Percentiles rank a stretch among this genome's conserved stretches.
Conservation (phyloP, 805 yeast species). For the Pichia kluyveri region DNA sequence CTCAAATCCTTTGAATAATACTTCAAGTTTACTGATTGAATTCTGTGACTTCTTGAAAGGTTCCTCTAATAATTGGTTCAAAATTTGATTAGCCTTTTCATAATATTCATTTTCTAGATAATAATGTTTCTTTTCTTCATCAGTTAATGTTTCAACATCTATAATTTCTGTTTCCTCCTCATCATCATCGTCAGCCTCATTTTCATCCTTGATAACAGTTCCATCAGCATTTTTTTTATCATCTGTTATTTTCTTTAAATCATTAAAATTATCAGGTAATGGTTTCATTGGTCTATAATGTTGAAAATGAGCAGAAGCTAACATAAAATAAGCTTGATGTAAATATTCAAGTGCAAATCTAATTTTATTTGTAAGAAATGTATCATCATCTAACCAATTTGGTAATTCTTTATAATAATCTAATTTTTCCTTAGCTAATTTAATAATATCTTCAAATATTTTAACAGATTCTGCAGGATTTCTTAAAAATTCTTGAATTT, state of each 20-base stretch:
- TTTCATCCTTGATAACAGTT: slow-evolving; percentile 14
- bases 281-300: slow-evolving; percentile 30
- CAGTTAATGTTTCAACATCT: slow-evolving; percentile 16
- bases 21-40: slow-evolving; percentile 17
- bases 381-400: slow-evolving; percentile 6
- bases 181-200: slow-evolving; percentile 19
- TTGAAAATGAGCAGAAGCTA: slow-evolving; percentile 68
- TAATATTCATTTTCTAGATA: slow-evolving; percentile 45
- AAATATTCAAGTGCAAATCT: slow-evolving; percentile 49
- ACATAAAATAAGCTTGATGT: slow-evolving; percentile 71
- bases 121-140: slow-evolving; percentile 26
- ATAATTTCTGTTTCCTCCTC: slow-evolving; percentile 12
- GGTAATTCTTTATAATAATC: slow-evolving; percentile 5
- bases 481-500: slow-evolving; percentile 50
- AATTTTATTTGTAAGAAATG: slow-evolving; percentile 19
- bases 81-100: slow-evolving; percentile 49
- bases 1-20: slow-evolving; percentile 9
- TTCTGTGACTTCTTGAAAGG: slow-evolving; percentile 29
- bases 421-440: slow-evolving; percentile 21
- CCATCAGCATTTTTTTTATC: slow-evolving; percentile 1
- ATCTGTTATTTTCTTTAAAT: slow-evolving; percentile 11
- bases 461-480: slow-evolving; percentile 42
- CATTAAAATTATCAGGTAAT: slow-evolving; percentile 25
- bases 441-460: slow-evolving; percentile 34
- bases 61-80: slow-evolving; percentile 42